A percentile compares a stretch with the other conserved stretches of the same genome.
Evolutionary conservation across 2,329 filamentous ascomycete genomes (phyloP).

Genomic region (Phoma sp.): DNA sequence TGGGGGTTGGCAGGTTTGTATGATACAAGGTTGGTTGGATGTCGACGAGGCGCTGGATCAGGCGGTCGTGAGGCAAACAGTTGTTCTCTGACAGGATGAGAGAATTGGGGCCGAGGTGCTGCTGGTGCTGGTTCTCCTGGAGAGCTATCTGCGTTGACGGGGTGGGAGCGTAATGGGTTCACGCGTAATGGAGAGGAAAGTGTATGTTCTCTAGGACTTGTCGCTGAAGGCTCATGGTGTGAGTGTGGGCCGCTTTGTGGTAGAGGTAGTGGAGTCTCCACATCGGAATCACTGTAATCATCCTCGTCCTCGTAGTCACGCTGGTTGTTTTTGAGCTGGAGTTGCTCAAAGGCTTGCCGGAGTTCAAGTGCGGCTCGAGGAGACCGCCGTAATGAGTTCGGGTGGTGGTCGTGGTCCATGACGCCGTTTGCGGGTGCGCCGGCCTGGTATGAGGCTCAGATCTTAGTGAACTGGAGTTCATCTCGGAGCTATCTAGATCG

Average conservation of each 20-base stretch:
- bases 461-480: constrained; percentile 6
- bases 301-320: not conserved
- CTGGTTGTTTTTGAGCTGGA: constrained; percentile 9
- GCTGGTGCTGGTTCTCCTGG: constrained; percentile 7
- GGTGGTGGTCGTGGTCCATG: constrained; percentile 28
- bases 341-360: constrained; percentile 21
- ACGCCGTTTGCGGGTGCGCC: constrained; percentile 12
- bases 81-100: constrained; percentile 22
- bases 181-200: constrained; percentile 20
- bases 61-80: constrained; percentile 9
- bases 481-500: not conserved
- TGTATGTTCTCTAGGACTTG: constrained; percentile 7
- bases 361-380: constrained; percentile 27
- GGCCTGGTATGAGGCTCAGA: constrained; percentile 1
- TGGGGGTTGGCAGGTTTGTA: constrained; percentile 30
- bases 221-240: not conserved
- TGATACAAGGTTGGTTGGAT: constrained; percentile 26
- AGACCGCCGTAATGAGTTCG: constrained; percentile 29
- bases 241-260: constrained; percentile 21
- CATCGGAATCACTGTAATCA: constrained; percentile 17
- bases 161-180: constrained; percentile 31
- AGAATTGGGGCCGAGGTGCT: constrained; percentile 8
- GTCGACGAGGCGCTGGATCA: constrained; percentile 21
- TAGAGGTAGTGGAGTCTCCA: constrained; percentile 27
- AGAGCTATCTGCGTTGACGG: constrained; percentile 6